A percentile compares a stretch with the other conserved stretches of the same genome.
Conservation (phyloP, 768 basidiomycete genomes). For the Xerocomellus intermedius region DNA sequence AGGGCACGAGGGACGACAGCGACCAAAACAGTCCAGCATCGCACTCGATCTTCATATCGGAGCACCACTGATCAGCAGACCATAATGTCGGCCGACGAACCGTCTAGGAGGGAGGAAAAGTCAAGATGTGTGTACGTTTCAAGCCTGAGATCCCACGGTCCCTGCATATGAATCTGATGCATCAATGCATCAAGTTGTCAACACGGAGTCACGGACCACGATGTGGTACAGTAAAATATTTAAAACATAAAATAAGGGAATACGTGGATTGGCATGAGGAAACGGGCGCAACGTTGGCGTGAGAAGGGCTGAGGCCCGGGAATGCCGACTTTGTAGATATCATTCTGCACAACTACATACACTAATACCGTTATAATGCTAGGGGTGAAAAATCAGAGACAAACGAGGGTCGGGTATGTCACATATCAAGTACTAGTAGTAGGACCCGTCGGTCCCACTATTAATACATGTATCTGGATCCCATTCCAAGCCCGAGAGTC, state of each 20-base stretch:
- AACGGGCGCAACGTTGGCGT: not conserved
- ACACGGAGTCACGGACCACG: not conserved
- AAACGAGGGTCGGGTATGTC: not conserved
- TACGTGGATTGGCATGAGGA: constrained; percentile 10
- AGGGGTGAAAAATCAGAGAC: constrained; percentile 4
- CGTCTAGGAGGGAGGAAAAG: not conserved
- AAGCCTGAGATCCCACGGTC: not conserved
- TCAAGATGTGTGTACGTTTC: not conserved
- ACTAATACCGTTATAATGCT: constrained; percentile 24
- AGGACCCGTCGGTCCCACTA: constrained; percentile 10
- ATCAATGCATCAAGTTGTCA: too few species aligned
- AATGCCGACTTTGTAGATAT: constrained; percentile 8
- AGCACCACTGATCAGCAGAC: not conserved
- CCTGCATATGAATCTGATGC: too few species aligned
- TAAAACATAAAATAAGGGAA: constrained; percentile 10
- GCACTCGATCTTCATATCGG: not conserved
- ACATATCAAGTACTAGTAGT: constrained; percentile 5
- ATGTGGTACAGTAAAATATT: constrained; percentile 3
- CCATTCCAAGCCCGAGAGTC: constrained; percentile 26
- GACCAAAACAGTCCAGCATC: not conserved
- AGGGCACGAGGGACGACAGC: not conserved
- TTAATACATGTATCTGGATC: constrained; percentile 28
- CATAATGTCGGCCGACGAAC: not conserved
- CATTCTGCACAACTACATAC: constrained; percentile 26
- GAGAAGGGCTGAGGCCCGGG: not conserved